Evolutionary conservation across 768 basidiomycete genomes (phyloP).

Genomic region (Rhodotorula kratochvilovae): DNA sequence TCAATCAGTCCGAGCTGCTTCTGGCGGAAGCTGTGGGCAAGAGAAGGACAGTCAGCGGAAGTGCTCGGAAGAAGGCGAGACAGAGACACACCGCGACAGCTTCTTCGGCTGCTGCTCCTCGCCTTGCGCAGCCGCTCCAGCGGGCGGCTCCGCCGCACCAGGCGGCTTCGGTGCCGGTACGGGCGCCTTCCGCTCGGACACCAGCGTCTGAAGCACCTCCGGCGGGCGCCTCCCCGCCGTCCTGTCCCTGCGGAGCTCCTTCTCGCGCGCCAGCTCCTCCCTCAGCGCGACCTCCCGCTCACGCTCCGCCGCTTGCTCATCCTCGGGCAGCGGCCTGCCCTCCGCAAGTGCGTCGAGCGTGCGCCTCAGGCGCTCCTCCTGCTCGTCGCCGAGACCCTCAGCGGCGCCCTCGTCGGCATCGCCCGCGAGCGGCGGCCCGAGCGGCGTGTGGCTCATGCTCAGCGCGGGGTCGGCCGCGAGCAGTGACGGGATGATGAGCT

Average conservation of each 20-base stretch:
- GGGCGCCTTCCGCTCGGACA: neutral
- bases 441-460: constrained; percentile 13
- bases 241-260: neutral
- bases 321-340: constrained; percentile 11
- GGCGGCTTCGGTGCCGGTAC: neutral
- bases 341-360: constrained; percentile 27
- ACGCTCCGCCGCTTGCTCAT: constrained; percentile 14
- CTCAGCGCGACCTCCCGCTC: constrained; percentile 12
- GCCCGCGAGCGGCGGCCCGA: neutral
- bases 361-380: constrained; percentile 13
- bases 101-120: neutral
- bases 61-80: too few relatives aligned
- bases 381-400: neutral
- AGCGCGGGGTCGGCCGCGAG: constrained; percentile 24
- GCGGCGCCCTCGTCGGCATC: neutral
- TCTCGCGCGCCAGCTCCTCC: constrained; percentile 13
- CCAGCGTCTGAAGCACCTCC: neutral
- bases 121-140: neutral
- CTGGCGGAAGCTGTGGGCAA: constrained; percentile 19
- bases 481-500: constrained; percentile 36
- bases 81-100: neutral
- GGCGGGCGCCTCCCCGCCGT: constrained; percentile 26
- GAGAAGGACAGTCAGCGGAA: neutral
- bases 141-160: too few relatives aligned
- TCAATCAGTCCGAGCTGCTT: constrained; percentile 28